Evolutionary conservation across 2,329 filamentous ascomycete genomes (phyloP).

Genomic region (Alternaria sp.): DNA sequence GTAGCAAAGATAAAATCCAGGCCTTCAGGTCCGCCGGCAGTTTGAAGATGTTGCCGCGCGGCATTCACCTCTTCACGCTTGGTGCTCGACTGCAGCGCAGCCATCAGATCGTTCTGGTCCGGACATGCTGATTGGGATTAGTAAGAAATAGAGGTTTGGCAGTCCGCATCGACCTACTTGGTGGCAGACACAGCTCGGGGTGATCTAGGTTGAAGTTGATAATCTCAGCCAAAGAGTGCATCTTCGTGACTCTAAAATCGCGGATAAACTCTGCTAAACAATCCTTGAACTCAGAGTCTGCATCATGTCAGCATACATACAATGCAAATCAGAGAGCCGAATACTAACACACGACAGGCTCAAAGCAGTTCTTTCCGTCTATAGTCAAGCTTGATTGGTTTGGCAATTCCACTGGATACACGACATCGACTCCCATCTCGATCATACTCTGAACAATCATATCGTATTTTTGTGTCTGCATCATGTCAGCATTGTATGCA

Average conservation of each 20-base stretch:
- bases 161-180: conserved; percentile 26
- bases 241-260: conserved; percentile 46
- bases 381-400: conserved; percentile 41
- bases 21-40: conserved; percentile 42
- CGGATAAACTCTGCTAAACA: conserved; percentile 45
- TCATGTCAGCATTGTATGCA: conserved; percentile 19
- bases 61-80: conserved; percentile 36
- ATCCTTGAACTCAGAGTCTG: conserved; percentile 48
- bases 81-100: conserved; percentile 36
- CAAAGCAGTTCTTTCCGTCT: conserved; percentile 46
- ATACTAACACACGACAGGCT: conserved; percentile 48
- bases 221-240: conserved; percentile 48
- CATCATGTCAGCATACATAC: conserved; percentile 5
- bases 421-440: conserved; percentile 47
- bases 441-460: conserved; percentile 46
- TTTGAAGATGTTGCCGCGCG: conserved; percentile 39
- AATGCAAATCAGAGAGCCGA: no score
- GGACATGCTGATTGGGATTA: conserved; percentile 35
- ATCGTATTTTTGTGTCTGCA: conserved; percentile 47
- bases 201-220: conserved; percentile 51
- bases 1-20: conserved; percentile 43
- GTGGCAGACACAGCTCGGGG: conserved; percentile 45
- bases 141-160: background rate
- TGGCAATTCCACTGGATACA: conserved; percentile 46
- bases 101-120: conserved; percentile 48